A percentile compares a stretch with the other conserved stretches of the same genome.
Evolutionary conservation across 768 basidiomycete species (phyloP).

Genomic region (Agrocybe pediades): DNA sequence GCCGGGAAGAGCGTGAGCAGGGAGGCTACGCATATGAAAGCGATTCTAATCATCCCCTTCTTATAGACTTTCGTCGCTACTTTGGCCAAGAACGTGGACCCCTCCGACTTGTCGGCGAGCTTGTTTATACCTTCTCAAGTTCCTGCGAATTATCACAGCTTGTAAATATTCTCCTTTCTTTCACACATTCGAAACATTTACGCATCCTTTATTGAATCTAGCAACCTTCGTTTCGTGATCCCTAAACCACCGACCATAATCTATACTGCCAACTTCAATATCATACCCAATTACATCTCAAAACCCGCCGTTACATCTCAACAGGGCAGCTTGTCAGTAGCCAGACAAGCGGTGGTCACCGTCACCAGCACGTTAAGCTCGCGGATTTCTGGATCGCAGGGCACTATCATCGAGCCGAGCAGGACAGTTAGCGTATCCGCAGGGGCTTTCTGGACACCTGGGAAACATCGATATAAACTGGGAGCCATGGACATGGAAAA

Average conservation of each 20-base stretch:
- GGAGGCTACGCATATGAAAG: too few relatives aligned
- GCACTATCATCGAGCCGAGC: not conserved
- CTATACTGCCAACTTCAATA: conserved; percentile 55
- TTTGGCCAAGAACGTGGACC: conserved; percentile 46
- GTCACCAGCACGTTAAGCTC: conserved; percentile 17
- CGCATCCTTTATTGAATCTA: conserved; percentile 12
- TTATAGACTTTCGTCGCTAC: conserved; percentile 33
- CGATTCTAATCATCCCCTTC: not conserved
- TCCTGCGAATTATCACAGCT: conserved; percentile 24
- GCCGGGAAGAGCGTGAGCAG: conserved; percentile 41
- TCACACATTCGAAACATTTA: not conserved
- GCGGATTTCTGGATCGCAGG: conserved; percentile 4
- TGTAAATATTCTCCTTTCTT: conserved; percentile 23
- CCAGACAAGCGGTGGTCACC: not conserved
- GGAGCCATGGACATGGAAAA: conserved; percentile 28
- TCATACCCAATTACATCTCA: conserved; percentile 27
- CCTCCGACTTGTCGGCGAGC: conserved; percentile 28
- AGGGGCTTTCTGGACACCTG: too few relatives aligned
- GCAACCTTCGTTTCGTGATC: conserved; percentile 36
- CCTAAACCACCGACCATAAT: conserved; percentile 30
- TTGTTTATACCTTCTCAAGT: conserved; percentile 34
- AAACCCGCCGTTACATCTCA: not conserved
- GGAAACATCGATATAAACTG: not conserved
- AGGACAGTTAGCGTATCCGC: not conserved
- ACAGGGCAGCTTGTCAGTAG: not conserved